These are phyloP conservation scores for Camelina sativa DNA, from an alignment of 345 rosid genomes.

Conservation along the genomic window DNA sequence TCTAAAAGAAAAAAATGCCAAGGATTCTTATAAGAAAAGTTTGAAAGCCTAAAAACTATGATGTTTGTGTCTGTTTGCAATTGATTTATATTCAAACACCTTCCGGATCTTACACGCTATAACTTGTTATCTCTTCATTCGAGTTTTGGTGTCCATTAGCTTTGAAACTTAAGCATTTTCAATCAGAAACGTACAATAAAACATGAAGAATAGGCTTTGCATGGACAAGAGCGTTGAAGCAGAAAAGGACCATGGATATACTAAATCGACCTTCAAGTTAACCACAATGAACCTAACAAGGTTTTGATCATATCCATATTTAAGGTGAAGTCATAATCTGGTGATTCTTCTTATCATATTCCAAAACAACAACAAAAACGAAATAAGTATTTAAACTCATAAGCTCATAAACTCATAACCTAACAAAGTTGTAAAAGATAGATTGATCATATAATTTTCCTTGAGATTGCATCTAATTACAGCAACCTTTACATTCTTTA, in stretches of 20 bases:
- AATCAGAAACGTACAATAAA: not conserved
- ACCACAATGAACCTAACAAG: too few species aligned
- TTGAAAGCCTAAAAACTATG: too few species aligned
- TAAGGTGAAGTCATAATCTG: not conserved
- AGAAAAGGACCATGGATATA: slow-evolving; percentile 10
- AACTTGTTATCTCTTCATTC: not conserved
- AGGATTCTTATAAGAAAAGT: too few species aligned
- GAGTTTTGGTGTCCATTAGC: not conserved
- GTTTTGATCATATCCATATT: not conserved
- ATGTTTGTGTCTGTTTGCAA: not conserved
- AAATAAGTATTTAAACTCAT: slow-evolving; percentile 30
- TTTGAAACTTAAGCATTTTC: not conserved
- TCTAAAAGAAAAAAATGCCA: too few species aligned
- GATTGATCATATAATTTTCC: not conserved
- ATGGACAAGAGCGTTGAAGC: not conserved
- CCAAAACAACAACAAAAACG: slow-evolving; percentile 11
- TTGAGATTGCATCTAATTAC: slow-evolving; percentile 20
- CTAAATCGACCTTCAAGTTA: not conserved
- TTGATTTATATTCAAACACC: not conserved
- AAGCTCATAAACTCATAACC: slow-evolving; percentile 10
- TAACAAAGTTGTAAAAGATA: slow-evolving; percentile 8
- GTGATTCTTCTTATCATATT: slow-evolving; percentile 22
- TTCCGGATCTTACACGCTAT: not conserved
- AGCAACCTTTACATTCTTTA: not conserved
- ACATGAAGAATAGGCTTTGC: not conserved